Base-by-base conservation (phyloP, 2,329 filamentous ascomycete species). In the Pseudogymnoascus sp. region DNA sequence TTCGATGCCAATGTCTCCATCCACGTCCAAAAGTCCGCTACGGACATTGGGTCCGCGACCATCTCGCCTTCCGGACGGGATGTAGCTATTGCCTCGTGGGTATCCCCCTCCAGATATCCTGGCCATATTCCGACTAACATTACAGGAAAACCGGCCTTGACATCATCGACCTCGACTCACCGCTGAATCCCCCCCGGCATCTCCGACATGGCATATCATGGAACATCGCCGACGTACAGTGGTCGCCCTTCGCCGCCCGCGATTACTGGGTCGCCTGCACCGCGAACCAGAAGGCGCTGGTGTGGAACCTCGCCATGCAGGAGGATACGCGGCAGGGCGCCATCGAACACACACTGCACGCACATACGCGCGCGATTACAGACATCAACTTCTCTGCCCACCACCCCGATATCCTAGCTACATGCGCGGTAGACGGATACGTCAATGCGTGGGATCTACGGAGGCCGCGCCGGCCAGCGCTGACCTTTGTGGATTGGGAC, bases 321-420 rank as follows among this genome's bases (percentile, higher is more conserved):
- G 77, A 77, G 59, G 89, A 92, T 66, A 89, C 88, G 0, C 75
- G 77, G 23, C 79, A 80, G 5, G 83, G 83, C 2, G 82, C 84
- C 38, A 91, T 96, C 63, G 90, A 96, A 71, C 88, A 92, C 72
- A 92, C 90, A 10, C 79, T 96, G 12, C 88, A 95, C 68, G 90
- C 86, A 2, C 92, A 90, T 72, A 89, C 84, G 48, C 82, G 92
- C 65, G 91, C 92, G 63, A 96, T 96, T 66, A 96, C 92, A 6
- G 92, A 96, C 71, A 91, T 96, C 72, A 96, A 96, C 72, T 96
- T 96, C 72, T 95, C 90, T 0, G 91, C 92, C 4, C 90, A 95
- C 66, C 89, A 96, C 69, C 90, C 91, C 0, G 92, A 96, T 69
- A 78, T 92, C 41, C 81, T 96, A 13, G 89, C 91, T 8, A 96